Evolutionary conservation across 2,329 filamentous ascomycete species (phyloP).

Genomic region (Fusarium sp.): DNA sequence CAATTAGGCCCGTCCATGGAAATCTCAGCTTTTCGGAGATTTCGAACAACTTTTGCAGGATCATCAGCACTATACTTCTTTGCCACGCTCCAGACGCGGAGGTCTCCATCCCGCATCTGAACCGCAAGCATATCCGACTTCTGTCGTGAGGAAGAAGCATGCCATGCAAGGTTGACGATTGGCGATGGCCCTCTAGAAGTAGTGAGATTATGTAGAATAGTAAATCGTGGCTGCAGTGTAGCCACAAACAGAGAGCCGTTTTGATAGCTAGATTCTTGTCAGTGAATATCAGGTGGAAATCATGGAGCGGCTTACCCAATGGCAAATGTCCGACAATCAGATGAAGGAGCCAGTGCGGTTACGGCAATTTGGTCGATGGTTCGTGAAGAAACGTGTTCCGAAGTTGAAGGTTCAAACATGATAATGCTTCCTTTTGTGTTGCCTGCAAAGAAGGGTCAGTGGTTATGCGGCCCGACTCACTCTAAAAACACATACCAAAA

Average conservation of each 20-base stretch:
- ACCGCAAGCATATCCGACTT: constrained; percentile 98
- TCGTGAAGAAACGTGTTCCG: constrained; percentile 89
- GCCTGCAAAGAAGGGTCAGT: constrained; percentile 63
- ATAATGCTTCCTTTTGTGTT: constrained; percentile 94
- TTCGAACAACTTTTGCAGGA: constrained; percentile 86
- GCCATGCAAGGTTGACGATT: constrained; percentile 90
- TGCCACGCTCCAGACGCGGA: constrained; percentile 95
- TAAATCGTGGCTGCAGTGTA: constrained; percentile 89
- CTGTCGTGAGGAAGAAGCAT: constrained; percentile 93
- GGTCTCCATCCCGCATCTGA: constrained; percentile 89
- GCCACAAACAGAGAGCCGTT: constrained; percentile 95
- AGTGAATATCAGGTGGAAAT: constrained; percentile 7
- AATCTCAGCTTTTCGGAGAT: constrained; percentile 83
- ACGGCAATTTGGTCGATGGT: constrained; percentile 94
- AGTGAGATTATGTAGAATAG: constrained; percentile 90
- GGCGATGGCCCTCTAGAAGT: constrained; percentile 86
- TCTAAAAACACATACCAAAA: constrained; percentile 74
- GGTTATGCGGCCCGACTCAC: constrained; percentile 10
- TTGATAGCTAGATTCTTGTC: constrained; percentile 74
- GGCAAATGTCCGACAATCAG: constrained; percentile 93
- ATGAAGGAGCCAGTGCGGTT: constrained; percentile 88
- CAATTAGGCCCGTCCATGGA: constrained; percentile 83
- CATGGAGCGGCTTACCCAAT: constrained; percentile 75
- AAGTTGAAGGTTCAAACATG: constrained; percentile 91
- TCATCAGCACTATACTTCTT: constrained; percentile 79